These are phyloP conservation scores for Globisporangium cystogenes DNA, from an alignment of 352 stramenopile genomes.

Conservation along the genomic window DNA sequence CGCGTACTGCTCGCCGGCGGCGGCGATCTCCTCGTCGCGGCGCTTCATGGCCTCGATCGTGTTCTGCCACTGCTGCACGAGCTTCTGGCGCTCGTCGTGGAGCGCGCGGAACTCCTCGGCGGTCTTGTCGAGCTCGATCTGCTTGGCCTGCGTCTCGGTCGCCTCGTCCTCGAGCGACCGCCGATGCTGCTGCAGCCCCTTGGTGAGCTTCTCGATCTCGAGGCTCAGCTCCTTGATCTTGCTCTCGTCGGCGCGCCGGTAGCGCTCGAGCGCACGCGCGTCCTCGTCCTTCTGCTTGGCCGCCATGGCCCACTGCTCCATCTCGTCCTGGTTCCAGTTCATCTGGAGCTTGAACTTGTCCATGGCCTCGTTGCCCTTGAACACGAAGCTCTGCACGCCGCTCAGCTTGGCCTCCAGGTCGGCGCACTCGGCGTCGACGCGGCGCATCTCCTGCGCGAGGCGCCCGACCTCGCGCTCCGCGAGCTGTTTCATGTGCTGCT, in stretches of 20 bases:
- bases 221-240: slow-evolving; percentile 95
- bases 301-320: slow-evolving; percentile 95
- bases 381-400: slow-evolving; percentile 87
- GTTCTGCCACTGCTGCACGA: slow-evolving; percentile 94
- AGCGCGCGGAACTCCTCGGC: slow-evolving; percentile 91
- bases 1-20: slow-evolving; percentile 87
- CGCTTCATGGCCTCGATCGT: slow-evolving; percentile 92
- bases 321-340: slow-evolving; percentile 98
- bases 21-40: slow-evolving; percentile 91
- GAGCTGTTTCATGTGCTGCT: slow-evolving; percentile 92
- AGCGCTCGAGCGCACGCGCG: slow-evolving; percentile 90
- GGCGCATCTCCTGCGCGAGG: slow-evolving; percentile 68
- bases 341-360: slow-evolving; percentile 96
- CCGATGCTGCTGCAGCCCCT: slow-evolving; percentile 74
- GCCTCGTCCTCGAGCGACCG: slow-evolving; percentile 70
- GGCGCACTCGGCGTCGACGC: slow-evolving; percentile 61
- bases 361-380: slow-evolving; percentile 92
- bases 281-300: slow-evolving; percentile 96
- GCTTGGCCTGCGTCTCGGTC: slow-evolving; percentile 92
- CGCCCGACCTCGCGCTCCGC: slow-evolving; percentile 87
- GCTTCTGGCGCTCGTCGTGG: slow-evolving; percentile 91
- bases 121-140: slow-evolving; percentile 96
- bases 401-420: slow-evolving; percentile 86
- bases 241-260: slow-evolving; percentile 90
- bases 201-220: slow-evolving; percentile 92